Conservation (phyloP, 2,329 filamentous ascomycete species). For the Pyrenochaeta sp. region DNA sequence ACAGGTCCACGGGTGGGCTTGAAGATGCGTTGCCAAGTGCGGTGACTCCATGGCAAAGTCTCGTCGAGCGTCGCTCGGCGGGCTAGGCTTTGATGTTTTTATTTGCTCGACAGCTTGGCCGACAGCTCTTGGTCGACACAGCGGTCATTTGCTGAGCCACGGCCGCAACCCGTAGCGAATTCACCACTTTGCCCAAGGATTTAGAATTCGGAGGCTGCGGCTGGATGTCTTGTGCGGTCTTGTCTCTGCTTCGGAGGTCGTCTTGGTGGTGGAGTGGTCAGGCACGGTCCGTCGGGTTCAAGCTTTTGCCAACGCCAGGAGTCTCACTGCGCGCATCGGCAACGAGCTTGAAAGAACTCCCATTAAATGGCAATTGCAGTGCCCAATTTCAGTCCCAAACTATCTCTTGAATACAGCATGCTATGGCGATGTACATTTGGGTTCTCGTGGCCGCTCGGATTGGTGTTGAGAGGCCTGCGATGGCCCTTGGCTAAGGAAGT, state of each 20-base stretch:
- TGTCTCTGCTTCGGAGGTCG: not conserved
- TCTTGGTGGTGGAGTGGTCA: not conserved
- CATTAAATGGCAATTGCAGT: not conserved
- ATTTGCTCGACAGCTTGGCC: conserved; percentile 7
- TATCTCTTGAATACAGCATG: not conserved
- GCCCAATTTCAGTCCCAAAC: not conserved
- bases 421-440: not conserved
- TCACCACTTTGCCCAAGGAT: conserved; percentile 20
- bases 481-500: conserved; percentile 10
- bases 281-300: conserved; percentile 2
- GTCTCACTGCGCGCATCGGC: not conserved
- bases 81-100: conserved; percentile 9
- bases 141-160: not conserved
- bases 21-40: conserved; percentile 12
- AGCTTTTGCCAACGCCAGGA: conserved; percentile 15
- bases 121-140: conserved; percentile 6
- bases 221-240: conserved; percentile 5
- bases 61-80: conserved; percentile 15
- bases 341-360: not conserved
- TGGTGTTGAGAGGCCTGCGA: conserved; percentile 5
- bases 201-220: conserved; percentile 5
- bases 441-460: not conserved
- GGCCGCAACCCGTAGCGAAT: conserved; percentile 1
- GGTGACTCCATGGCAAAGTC: conserved; percentile 19
- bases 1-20: not conserved